A percentile compares a stretch with the other conserved stretches of the same genome.
Evolutionary conservation across 495 filamentous ascomycete species (phyloP).

Genomic region (Monascus purpureus): DNA sequence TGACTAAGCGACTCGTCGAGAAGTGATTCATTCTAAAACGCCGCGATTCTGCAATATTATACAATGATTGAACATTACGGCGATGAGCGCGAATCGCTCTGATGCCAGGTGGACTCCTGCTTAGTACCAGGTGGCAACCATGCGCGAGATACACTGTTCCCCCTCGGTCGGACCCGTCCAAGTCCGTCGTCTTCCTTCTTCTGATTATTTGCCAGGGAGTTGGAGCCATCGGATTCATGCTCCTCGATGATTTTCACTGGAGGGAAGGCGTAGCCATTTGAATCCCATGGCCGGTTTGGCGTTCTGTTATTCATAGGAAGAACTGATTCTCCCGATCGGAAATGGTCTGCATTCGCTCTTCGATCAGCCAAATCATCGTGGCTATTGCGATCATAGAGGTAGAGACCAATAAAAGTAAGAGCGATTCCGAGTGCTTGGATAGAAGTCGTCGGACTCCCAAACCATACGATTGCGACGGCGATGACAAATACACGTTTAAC

Average conservation of each 20-base stretch:
- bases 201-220: slow-evolving; percentile 24
- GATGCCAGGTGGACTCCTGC: slow-evolving; percentile 69
- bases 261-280: slow-evolving; percentile 28
- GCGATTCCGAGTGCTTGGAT: slow-evolving; percentile 74
- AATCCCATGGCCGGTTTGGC: slow-evolving; percentile 21
- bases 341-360: slow-evolving; percentile 40
- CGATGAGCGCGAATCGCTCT: slow-evolving; percentile 27
- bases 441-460: slow-evolving; percentile 70
- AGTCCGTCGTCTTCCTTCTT: slow-evolving; percentile 50
- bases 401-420: slow-evolving; percentile 84
- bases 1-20: no score
- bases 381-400: slow-evolving; percentile 88
- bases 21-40: background rate
- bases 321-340: slow-evolving; percentile 46
- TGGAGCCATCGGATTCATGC: slow-evolving; percentile 10
- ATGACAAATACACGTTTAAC: slow-evolving; percentile 98
- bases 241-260: slow-evolving; percentile 13
- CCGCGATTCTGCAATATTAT: background rate
- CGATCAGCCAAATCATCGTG: slow-evolving; percentile 75
- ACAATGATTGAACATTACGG: background rate
- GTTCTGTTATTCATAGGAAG: slow-evolving; percentile 48
- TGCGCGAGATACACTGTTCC: slow-evolving; percentile 37
- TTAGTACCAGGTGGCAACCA: slow-evolving; percentile 64
- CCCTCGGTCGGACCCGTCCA: slow-evolving; percentile 36
- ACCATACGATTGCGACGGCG: slow-evolving; percentile 89